Evolutionary conservation across 495 filamentous ascomycete genomes (phyloP).

Genomic region (Daldinia grandis): DNA sequence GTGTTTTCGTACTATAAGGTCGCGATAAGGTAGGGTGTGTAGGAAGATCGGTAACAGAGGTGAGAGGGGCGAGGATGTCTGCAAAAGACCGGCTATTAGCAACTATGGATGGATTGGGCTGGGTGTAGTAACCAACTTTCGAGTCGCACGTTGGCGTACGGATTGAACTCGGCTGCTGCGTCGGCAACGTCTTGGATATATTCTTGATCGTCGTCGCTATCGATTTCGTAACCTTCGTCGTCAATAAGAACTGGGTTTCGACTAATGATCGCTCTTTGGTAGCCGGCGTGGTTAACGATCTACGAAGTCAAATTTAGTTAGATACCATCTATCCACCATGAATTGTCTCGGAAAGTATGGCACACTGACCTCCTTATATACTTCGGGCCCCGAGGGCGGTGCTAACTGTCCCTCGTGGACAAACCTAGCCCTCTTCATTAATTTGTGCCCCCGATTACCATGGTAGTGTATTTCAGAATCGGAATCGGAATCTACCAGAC

Average conservation of each 20-base stretch:
- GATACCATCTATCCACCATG: neutral
- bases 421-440: slow-evolving; percentile 82
- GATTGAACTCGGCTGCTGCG: slow-evolving; percentile 78
- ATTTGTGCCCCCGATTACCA: slow-evolving; percentile 91
- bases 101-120: slow-evolving; percentile 1
- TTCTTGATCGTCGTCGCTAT: slow-evolving; percentile 80
- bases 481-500: slow-evolving; percentile 76
- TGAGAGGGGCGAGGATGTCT: slow-evolving; percentile 90
- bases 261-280: slow-evolving; percentile 82
- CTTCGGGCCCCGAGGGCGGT: slow-evolving; percentile 70
- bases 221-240: slow-evolving; percentile 85
- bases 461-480: slow-evolving; percentile 81
- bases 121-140: slow-evolving; percentile 69
- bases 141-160: slow-evolving; percentile 80
- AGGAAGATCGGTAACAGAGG: slow-evolving; percentile 83
- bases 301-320: slow-evolving; percentile 46
- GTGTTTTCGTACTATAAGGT: slow-evolving; percentile 80
- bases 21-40: slow-evolving; percentile 83
- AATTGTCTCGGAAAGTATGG: slow-evolving; percentile 13
- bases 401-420: slow-evolving; percentile 80
- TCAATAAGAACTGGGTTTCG: slow-evolving; percentile 79
- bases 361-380: slow-evolving; percentile 82
- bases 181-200: slow-evolving; percentile 69
- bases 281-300: slow-evolving; percentile 86
- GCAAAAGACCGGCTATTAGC: slow-evolving; percentile 32